These are phyloP conservation scores for Neonectria magnoliae DNA, from an alignment of 2,329 filamentous ascomycete species.

Conservation along the genomic window DNA sequence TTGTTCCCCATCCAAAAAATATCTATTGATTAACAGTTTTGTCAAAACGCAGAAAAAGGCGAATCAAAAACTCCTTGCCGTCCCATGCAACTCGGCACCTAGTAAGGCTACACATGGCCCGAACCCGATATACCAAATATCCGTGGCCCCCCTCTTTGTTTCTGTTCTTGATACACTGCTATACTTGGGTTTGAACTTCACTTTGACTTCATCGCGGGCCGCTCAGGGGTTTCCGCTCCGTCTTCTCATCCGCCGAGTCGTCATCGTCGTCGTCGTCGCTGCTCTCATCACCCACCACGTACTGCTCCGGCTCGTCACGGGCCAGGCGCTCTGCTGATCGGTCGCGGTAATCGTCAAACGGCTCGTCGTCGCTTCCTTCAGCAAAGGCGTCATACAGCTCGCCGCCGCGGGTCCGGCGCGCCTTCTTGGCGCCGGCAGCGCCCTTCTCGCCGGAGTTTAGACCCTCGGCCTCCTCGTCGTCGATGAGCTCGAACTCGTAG, in stretches of 20 bases:
- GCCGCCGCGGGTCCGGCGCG: conserved; percentile 73
- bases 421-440: conserved; percentile 54
- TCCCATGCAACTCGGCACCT: conserved; percentile 35
- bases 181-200: background rate
- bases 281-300: conserved; percentile 60
- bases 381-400: conserved; percentile 99
- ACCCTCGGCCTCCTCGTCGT: conserved; percentile 78
- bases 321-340: conserved; percentile 45
- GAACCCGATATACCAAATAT: conserved; percentile 18
- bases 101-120: conserved; percentile 8
- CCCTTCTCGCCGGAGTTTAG: conserved; percentile 60
- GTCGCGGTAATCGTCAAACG: conserved; percentile 57
- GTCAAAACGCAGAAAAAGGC: conserved; percentile 26
- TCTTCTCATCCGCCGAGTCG: conserved; percentile 40
- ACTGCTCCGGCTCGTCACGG: conserved; percentile 54
- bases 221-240: conserved; percentile 39
- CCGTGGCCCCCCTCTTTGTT: conserved; percentile 4
- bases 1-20: background rate
- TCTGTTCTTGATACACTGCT: conserved; percentile 13
- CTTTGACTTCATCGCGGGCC: conserved; percentile 29
- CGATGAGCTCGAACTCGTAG: conserved; percentile 94
- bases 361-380: conserved; percentile 78
- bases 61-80: conserved; percentile 35
- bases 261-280: conserved; percentile 53
- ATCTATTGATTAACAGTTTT: conserved; percentile 25